These are phyloP conservation scores for Malbranchea zuffiana DNA, from an alignment of 2,329 filamentous ascomycete species.

Conservation along the genomic window DNA sequence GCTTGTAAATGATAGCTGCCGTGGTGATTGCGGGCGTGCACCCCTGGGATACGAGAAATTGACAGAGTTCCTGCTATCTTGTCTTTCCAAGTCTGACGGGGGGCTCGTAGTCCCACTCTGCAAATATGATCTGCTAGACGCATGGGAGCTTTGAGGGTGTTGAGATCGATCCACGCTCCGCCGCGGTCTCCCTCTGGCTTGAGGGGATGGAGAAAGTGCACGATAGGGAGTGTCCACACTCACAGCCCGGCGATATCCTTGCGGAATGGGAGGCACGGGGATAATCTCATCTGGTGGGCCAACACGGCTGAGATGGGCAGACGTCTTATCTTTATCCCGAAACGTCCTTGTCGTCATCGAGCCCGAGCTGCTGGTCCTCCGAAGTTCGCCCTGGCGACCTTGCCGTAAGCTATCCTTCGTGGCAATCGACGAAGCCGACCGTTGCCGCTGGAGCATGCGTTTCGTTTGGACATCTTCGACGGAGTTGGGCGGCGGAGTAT, in stretches of 20 bases:
- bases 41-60: conserved; percentile 40
- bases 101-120: conserved; percentile 20
- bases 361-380: conserved; percentile 56
- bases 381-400: conserved; percentile 38
- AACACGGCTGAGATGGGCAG: conserved; percentile 49
- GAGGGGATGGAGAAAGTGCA: conserved; percentile 34
- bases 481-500: conserved; percentile 65
- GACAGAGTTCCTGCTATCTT: conserved; percentile 34
- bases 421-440: conserved; percentile 58
- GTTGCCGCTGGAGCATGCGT: conserved; percentile 62
- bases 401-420: conserved; percentile 36
- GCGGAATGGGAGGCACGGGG: conserved; percentile 64
- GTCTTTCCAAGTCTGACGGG: conserved; percentile 29
- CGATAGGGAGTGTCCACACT: conserved; percentile 43
- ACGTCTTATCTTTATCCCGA: no score
- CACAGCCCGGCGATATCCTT: conserved; percentile 38
- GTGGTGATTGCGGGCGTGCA: conserved; percentile 33
- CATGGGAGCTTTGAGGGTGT: neutral
- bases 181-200: conserved; percentile 24
- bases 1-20: conserved; percentile 15
- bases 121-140: neutral
- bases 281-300: conserved; percentile 42
- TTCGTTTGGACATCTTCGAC: conserved; percentile 80
- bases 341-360: conserved; percentile 90
- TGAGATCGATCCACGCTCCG: neutral